A percentile compares a stretch with the other conserved stretches of the same genome.
Conservation (phyloP, 2,329 filamentous ascomycete genomes). For the Xylariomycetidae sp. region DNA sequence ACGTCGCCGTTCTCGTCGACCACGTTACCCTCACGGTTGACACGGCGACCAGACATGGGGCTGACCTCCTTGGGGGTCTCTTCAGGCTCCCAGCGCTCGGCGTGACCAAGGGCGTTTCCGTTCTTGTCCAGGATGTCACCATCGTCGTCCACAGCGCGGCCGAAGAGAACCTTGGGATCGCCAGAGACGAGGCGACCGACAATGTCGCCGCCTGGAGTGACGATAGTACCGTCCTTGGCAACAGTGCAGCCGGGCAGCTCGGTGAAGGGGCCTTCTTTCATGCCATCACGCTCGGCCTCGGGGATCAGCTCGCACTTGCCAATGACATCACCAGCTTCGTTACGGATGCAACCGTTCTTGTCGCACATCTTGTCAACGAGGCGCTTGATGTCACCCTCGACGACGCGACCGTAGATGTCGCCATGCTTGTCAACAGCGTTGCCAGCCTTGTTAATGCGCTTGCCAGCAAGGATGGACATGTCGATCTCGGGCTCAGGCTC, state of each 20-base stretch:
- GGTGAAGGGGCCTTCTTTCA: constrained; percentile 64
- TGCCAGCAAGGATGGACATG: constrained; percentile 61
- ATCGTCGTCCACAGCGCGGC: constrained; percentile 73
- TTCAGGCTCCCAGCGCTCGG: constrained; percentile 55
- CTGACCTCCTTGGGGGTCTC: constrained; percentile 48
- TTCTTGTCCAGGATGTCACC: constrained; percentile 79
- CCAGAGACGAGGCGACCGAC: constrained; percentile 70
- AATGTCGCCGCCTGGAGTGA: constrained; percentile 62
- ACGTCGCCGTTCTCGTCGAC: constrained; percentile 55
- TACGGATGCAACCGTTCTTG: constrained; percentile 66
- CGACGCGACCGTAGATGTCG: constrained; percentile 57
- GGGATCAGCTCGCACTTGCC: constrained; percentile 65
- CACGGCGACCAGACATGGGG: constrained; percentile 48
- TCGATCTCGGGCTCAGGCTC: constrained; percentile 50
- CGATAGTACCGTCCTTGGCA: constrained; percentile 63
- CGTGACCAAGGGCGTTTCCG: constrained; percentile 53
- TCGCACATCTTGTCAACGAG: constrained; percentile 67
- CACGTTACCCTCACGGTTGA: constrained; percentile 57
- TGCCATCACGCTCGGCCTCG: constrained; percentile 58
- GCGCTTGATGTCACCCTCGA: constrained; percentile 61
- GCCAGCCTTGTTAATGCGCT: constrained; percentile 68
- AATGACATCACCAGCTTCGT: constrained; percentile 67
- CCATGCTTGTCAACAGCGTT: constrained; percentile 53
- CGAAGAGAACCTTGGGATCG: constrained; percentile 67
- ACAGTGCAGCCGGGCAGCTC: constrained; percentile 62